Evolutionary conservation across 306 rosid species (phyloP), one percentile per base, ranked within the genome.

Genomic region (Gastrolobium bilobum): DNA sequence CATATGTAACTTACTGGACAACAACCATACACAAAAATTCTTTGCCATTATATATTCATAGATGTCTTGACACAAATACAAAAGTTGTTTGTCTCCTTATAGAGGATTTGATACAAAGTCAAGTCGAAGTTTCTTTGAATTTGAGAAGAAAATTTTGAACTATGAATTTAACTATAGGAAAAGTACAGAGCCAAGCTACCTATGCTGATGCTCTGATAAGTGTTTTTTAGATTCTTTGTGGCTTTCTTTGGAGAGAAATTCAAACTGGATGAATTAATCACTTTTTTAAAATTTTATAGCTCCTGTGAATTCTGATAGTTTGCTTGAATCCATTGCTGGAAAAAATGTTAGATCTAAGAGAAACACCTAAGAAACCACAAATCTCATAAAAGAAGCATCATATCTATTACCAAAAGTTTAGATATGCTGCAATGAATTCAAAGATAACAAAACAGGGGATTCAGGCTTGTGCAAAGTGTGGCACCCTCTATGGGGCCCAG

Each of bases 281-380:
- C 58, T 5, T 71, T 20, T 51, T 71, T 26, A 33, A 62, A 50
- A n/a, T 39, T 31, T 51, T 51, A 20, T 51, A 26, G 42, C 39
- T 20, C 29, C 5, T 38, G 5, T 13, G 11, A 39, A n/a, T 48
- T 76, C 43, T 38, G 26, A 30, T 71, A 51, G 38, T 4, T 50
- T 79, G 58, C 47, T 71, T 71, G 47, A 53, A 80, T 29, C 65
- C 59, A 34, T 62, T 72, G 58, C 39, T 39, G 10, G 56, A 2
- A 33, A 75, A 14, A 46, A 34, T 13, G 59, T 4, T 44, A 37
- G 13, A 68, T 68, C 60, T 68, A 56, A 50, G 20, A 62, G 42
- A 73, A 65, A 64, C 38, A 42, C 50, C 66, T 62, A 2, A 51
- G 4, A 62, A 50, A 62, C 39, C 57, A 71, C 3, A 9, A 46